Evolutionary conservation across 225 moss, liverwort and hornwort genomes (phyloP).

Genomic region (Sphagnum contortum): DNA sequence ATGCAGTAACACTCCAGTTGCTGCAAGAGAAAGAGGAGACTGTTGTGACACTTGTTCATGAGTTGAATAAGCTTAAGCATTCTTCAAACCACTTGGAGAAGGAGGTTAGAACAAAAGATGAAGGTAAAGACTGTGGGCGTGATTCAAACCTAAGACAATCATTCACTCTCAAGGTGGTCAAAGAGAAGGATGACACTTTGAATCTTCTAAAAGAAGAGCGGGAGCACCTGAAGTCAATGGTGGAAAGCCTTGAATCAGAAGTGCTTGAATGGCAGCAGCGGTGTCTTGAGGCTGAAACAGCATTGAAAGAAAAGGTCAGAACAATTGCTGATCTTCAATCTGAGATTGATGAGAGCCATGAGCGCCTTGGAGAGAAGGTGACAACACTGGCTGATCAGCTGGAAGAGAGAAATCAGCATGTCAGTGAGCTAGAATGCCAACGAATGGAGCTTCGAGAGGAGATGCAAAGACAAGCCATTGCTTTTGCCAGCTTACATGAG

Average conservation of each 20-base stretch:
- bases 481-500: constrained; percentile 39
- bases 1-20: constrained; percentile 13
- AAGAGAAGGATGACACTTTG: constrained; percentile 23
- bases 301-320: constrained; percentile 26
- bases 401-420: constrained; percentile 31
- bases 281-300: constrained; percentile 33
- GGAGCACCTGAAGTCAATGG: constrained; percentile 34
- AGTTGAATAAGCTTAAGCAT: constrained; percentile 39
- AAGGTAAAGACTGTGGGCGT: no score
- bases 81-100: constrained; percentile 5
- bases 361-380: constrained; percentile 31
- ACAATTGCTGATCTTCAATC: constrained; percentile 21
- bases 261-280: constrained; percentile 36
- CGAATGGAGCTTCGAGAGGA: constrained; percentile 33
- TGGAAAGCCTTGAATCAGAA: constrained; percentile 34
- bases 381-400: constrained; percentile 31
- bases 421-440: constrained; percentile 36
- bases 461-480: constrained; percentile 44
- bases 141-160: no score
- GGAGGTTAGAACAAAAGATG: no score
- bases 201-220: constrained; percentile 38
- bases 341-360: constrained; percentile 17
- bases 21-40: constrained; percentile 39
- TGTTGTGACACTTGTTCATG: constrained; percentile 27
- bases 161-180: background rate